Evolutionary conservation across 164 flowering plant species (phyloP).

Genomic region (Santalum album): DNA sequence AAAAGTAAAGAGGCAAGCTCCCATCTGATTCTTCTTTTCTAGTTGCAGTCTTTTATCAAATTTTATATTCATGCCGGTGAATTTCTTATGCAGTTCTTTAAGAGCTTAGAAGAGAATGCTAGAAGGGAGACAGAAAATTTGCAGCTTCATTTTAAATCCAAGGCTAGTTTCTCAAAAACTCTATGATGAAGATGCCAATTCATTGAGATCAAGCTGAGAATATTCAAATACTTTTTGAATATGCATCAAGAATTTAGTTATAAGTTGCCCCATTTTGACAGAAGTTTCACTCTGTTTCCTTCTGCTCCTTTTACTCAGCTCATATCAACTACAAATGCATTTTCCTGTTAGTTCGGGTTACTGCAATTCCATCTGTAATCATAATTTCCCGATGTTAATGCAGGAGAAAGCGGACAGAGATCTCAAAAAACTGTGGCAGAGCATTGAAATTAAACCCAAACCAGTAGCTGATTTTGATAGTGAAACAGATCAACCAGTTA

Average conservation of each 20-base stretch:
- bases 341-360: too few relatives aligned
- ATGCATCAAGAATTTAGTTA: too few relatives aligned
- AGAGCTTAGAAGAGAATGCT: slow-evolving; percentile 54
- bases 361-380: too few relatives aligned
- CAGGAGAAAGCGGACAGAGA: slow-evolving; percentile 36
- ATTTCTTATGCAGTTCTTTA: slow-evolving; percentile 29
- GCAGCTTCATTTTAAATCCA: slow-evolving; percentile 22
- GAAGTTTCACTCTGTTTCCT: too few relatives aligned
- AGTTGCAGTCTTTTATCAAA: neutral
- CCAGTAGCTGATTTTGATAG: slow-evolving; percentile 21
- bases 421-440: slow-evolving; percentile 20
- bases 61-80: neutral
- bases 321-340: too few relatives aligned
- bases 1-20: slow-evolving; percentile 74
- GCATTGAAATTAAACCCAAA: slow-evolving; percentile 26
- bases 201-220: too few relatives aligned
- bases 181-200: too few relatives aligned
- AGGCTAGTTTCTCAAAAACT: slow-evolving; percentile 26
- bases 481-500: slow-evolving; percentile 7
- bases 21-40: slow-evolving; percentile 3
- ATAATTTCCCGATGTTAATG: too few relatives aligned
- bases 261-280: too few relatives aligned
- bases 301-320: too few relatives aligned
- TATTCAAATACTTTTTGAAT: too few relatives aligned
- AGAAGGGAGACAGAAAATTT: slow-evolving; percentile 40